Percentiles rank a stretch among this genome's conserved stretches.
Evolutionary conservation across 768 basidiomycete genomes (phyloP).

Genomic region (button mushroom (Agaricus bisporus)): DNA sequence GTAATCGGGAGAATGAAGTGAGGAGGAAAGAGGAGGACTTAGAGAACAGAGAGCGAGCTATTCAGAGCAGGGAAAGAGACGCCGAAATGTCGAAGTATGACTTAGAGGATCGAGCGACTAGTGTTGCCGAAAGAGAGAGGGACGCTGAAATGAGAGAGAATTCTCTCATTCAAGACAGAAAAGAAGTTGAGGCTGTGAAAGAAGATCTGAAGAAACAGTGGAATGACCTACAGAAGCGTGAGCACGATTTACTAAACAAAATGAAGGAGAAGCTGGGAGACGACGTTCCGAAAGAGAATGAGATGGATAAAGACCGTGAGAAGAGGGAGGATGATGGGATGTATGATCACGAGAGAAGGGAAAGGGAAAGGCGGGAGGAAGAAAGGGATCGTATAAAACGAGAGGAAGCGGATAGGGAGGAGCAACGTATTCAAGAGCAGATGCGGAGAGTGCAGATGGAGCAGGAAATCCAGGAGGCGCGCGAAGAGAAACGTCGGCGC

Average conservation of each 20-base stretch:
- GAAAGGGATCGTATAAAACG: conserved; percentile 14
- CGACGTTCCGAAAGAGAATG: conserved; percentile 11
- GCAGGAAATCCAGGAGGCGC: conserved; percentile 15
- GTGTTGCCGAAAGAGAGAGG: conserved; percentile 11
- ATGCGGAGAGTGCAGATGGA: conserved; percentile 17
- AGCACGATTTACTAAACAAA: conserved; percentile 8
- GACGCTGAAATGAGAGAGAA: conserved; percentile 11
- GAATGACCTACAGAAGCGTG: conserved; percentile 14
- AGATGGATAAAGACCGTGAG: conserved; percentile 12
- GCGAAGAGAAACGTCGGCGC: conserved; percentile 11
- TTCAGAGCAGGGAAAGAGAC: conserved; percentile 9
- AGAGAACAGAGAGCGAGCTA: conserved; percentile 14
- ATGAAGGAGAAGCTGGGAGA: conserved; percentile 7
- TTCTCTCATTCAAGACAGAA: conserved; percentile 13
- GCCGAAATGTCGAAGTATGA: conserved; percentile 7
- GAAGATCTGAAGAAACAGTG: conserved; percentile 10
- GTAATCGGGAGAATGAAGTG: conserved; percentile 4
- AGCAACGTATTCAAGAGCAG: conserved; percentile 1
- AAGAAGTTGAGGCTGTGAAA: conserved; percentile 14
- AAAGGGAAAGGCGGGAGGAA: conserved; percentile 8
- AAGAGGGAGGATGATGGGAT: conserved; percentile 13
- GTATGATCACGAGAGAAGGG: conserved; percentile 15
- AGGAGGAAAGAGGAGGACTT: conserved; percentile 10
- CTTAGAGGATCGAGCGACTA: conserved; percentile 9
- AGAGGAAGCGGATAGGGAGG: conserved; percentile 13